phyloP scores from a whole-genome alignment of 73 alveolate species.

The Tetrahymena malaccensis region DNA sequence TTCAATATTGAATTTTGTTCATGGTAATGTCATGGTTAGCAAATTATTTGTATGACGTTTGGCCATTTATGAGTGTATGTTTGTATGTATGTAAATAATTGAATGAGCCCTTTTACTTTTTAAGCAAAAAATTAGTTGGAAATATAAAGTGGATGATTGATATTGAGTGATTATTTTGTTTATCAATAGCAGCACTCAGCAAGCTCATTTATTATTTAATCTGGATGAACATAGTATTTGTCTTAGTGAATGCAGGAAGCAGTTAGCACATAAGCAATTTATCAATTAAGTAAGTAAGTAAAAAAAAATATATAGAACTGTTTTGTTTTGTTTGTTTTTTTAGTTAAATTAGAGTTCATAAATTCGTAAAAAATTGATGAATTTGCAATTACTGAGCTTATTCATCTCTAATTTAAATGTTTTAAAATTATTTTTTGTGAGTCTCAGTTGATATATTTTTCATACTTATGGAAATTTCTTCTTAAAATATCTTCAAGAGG shows the following conservation, averaged over 20 bases:
- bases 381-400: background rate
- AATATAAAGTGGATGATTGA: no score
- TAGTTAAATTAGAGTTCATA: background rate
- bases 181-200: no score
- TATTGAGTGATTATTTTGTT: no score
- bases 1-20: background rate
- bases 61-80: background rate
- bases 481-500: constrained; percentile 66
- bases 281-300: background rate
- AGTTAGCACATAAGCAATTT: background rate
- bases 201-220: no score
- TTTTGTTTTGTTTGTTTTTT: background rate
- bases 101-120: background rate
- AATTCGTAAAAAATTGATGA: background rate
- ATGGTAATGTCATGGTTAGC: background rate
- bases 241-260: background rate
- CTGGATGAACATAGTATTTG: background rate
- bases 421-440: background rate
- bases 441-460: constrained; percentile 41
- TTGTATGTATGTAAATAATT: background rate
- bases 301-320: background rate
- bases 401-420: background rate
- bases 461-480: constrained; percentile 56
- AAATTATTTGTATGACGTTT: background rate
- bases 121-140: background rate